Evolutionary conservation across 257 asterid species (phyloP), one percentile per base, ranked within the genome.

Genomic region (Solanum boliviense): DNA sequence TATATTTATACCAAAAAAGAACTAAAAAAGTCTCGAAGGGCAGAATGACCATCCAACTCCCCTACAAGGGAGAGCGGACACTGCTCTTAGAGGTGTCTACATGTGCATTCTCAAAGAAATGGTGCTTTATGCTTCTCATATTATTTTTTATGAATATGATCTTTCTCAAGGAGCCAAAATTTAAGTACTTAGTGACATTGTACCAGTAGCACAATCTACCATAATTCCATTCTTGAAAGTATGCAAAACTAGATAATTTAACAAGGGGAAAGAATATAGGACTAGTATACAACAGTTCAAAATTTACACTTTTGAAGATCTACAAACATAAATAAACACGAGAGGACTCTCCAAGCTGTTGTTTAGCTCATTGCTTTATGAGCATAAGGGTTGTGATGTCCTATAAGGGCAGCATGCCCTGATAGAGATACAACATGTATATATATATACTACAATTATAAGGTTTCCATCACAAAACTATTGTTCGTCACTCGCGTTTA

Each of bases 401-500:
- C 71, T 82, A 39, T 41, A 34, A 41, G 86, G 87, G 56, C 76
- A 56, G 38, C 48, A 71, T 72, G 87, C 41, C 84, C 83, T 44
- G 56, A 20, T 67, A 23, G 83, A 81, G 88, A 71, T 78, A 87
- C 75, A 74, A 21, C 9, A 25, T 52, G 18, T 32, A 46, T 86
- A 67, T 16, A 44, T 46, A 39, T 86, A 67, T 62, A 76, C 36
- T 48, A 87, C 56, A 72, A 9, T 29, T 76, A 74, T 34, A 20
- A 35, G 38, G 25, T 87, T 71, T 36, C 41, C 39, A 56, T 86
- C 70, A 68, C n/a, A 18, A 72, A 16, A 68, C 87, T 31, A 82
- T 84, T 91, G 91, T 87, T 95, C 93, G 21, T 88, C 93, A 25
- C 87, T 89, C 13, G 84, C 91, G 34, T 85, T 89, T 67, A 85